Percentiles rank a stretch among this genome's conserved stretches.
Evolutionary conservation across 106 monocot species (phyloP).

Genomic region (Dendrobium nobile): DNA sequence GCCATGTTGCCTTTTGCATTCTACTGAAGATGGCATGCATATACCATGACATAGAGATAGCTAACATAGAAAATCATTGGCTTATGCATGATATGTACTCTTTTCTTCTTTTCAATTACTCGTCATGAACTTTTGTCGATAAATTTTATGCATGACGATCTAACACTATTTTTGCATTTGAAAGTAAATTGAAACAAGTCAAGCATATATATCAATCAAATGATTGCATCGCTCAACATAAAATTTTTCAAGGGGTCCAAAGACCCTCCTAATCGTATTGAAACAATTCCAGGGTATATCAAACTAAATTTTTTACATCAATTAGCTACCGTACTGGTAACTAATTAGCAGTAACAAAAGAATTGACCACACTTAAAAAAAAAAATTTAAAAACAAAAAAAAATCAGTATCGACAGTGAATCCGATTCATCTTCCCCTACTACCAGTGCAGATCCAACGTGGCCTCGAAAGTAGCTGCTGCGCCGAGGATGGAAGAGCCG

Average conservation of each 20-base stretch:
- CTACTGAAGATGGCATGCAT: too few species aligned
- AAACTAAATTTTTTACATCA: background rate
- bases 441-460: background rate
- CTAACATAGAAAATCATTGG: too few species aligned
- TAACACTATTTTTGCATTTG: too few species aligned
- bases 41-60: too few species aligned
- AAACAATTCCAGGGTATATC: background rate
- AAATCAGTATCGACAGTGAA: background rate
- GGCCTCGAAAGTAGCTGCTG: background rate
- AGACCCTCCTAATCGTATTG: background rate
- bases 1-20: too few species aligned
- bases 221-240: too few species aligned
- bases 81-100: too few species aligned
- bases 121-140: too few species aligned
- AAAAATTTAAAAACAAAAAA: background rate
- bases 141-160: too few species aligned
- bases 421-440: background rate
- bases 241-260: background rate
- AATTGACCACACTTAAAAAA: background rate
- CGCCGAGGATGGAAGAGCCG: conserved; percentile 20
- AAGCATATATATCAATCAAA: too few species aligned
- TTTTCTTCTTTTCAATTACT: too few species aligned
- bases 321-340: background rate
- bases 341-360: background rate
- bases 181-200: too few species aligned